Evolutionary conservation across 2,329 filamentous ascomycete species (phyloP), one percentile per base, ranked within the genome.

Genomic region (Sporothrix pallida): DNA sequence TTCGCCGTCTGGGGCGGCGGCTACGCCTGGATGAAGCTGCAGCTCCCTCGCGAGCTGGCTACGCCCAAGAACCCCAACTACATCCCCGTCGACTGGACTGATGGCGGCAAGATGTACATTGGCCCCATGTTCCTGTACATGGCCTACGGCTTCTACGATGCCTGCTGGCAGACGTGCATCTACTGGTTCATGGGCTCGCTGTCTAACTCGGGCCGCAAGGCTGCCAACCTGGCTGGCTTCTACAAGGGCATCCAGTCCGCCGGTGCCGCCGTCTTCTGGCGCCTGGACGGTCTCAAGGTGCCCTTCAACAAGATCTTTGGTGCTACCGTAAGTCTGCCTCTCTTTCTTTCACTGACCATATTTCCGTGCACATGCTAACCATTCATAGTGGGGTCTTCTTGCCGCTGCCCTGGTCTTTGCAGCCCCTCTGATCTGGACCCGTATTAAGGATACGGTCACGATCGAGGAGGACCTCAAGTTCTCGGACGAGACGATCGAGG

Each of bases 101-200:
- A 89, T 72, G 82, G 85, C 42, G 89, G 89, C 72, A 76, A 81
- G 74, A 73, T 76, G 26, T 96, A 92, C 80, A 86, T 91, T 74
- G 93, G 92, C 0, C 92, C 93, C 13, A 93, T 97, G 89, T 93
- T 97, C 81, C 83, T 97, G 71, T 97, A 94, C 85, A 93, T 97
- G 79, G 95, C 95, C 82, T 97, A 96, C 81, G 94, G 94, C 56
- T 91, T 96, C 82, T 96, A 91, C 78, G 95, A 98, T 81, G 93
- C 95, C 60, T 89, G 91, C 72, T 98, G 94, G 91, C 95, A 98
- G 85, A 95, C 94, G 0, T 90, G 87, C 79, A 91, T 95, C 69
- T 98, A 98, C 86, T 98, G 95, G 95, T 95, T 92, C 85, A 97
- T 98, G 92, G 95, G 95, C 70, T 89, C 95, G 8, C 87, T 98